Evolutionary conservation across 345 rosid species (phyloP).

Genomic region (Brassica incana): DNA sequence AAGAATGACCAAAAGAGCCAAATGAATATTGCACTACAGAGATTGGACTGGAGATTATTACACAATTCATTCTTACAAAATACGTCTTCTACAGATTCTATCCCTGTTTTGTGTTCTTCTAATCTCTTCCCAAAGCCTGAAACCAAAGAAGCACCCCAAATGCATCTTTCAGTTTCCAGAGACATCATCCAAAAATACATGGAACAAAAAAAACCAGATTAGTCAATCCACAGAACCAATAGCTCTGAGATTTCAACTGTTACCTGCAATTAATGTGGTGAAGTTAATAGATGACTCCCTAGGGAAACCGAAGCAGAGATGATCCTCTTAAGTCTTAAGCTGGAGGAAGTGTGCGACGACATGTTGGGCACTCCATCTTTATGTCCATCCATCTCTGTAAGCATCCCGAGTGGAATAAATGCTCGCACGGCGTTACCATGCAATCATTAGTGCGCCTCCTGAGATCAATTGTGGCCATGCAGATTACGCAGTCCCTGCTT

Average conservation of each 20-base stretch:
- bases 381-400: conserved; percentile 99
- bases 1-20: no score
- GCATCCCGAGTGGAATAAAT: conserved; percentile 91
- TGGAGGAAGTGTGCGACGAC: conserved; percentile 91
- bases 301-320: conserved; percentile 15
- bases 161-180: not conserved
- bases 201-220: not conserved
- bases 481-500: conserved; percentile 82
- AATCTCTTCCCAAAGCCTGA: conserved; percentile 20
- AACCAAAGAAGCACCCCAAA: conserved; percentile 14
- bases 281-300: conserved; percentile 12
- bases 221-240: not conserved
- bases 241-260: not conserved
- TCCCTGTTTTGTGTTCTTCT: conserved; percentile 8
- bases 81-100: conserved; percentile 25
- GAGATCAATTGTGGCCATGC: conserved; percentile 88
- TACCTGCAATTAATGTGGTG: conserved; percentile 23
- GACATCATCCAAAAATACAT: not conserved
- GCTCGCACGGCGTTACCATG: conserved; percentile 99
- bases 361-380: conserved; percentile 99
- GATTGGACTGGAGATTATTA: conserved; percentile 13
- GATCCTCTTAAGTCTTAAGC: conserved; percentile 38
- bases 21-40: not conserved
- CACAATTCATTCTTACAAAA: conserved; percentile 9
- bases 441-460: conserved; percentile 62